phyloP scores from a whole-genome alignment of 2,329 filamentous ascomycete genomes.

The Rhynchosporium agropyri region DNA sequence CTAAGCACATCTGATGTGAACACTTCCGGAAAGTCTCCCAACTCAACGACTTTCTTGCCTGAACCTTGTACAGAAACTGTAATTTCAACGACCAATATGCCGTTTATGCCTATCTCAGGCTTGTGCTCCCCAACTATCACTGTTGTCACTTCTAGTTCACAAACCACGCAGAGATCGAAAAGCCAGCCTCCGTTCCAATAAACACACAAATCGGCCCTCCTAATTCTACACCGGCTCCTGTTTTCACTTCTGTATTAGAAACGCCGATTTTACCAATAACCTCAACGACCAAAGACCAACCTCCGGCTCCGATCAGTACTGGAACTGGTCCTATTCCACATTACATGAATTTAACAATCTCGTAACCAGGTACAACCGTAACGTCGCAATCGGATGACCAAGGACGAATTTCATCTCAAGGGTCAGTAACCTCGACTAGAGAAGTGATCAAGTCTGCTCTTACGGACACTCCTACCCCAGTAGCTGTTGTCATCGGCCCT shows the following conservation, averaged over 20 bases:
- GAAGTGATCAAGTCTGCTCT: not conserved
- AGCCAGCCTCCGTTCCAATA: not conserved
- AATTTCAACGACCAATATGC: slow-evolving; percentile 16
- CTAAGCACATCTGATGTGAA: not conserved
- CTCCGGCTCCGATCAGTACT: not conserved
- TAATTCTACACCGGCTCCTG: not conserved
- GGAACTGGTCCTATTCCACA: not conserved
- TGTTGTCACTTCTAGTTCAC: not conserved
- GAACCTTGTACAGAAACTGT: slow-evolving; percentile 22
- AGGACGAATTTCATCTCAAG: not conserved
- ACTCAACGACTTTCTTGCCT: not conserved
- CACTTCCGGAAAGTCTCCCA: not conserved
- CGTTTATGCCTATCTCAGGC: slow-evolving; percentile 9
- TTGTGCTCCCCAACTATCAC: slow-evolving; percentile 21
- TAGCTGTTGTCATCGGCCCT: slow-evolving; percentile 27
- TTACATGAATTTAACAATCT: not conserved
- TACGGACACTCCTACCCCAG: slow-evolving; percentile 5
- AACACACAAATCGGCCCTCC: not conserved
- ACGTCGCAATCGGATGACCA: not conserved
- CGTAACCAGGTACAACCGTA: not conserved
- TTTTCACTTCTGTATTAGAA: slow-evolving; percentile 14
- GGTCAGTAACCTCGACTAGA: not conserved
- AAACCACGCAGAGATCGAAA: not conserved
- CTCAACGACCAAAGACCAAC: not conserved
- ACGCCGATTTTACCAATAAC: not conserved